Evolutionary conservation across 2,329 filamentous ascomycete species (phyloP), one percentile per base, ranked within the genome.

Genomic region (Aspergillus sp.): DNA sequence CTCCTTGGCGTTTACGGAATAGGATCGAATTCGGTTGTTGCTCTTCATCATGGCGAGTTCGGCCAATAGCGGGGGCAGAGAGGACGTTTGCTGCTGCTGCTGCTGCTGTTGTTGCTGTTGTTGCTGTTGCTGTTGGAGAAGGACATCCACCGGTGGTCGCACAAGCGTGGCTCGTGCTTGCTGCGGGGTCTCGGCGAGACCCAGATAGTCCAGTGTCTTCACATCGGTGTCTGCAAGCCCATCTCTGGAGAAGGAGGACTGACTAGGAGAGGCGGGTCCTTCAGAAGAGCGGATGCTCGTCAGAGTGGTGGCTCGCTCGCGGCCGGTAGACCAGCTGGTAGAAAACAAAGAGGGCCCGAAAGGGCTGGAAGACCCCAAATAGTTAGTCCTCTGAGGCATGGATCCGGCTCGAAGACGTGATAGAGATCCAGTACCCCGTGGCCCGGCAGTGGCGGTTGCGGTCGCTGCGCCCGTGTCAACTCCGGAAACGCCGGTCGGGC

Each of bases 1-100:
- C 74, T 98, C 94, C 77, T 96, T 97, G 57, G 96, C 96, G 76
- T 99, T 99, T 65, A 99, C 95, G 0, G 95, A 99, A 76, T 97
- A 98, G 1, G 95, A 99, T 51, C 95, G 88, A 82, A 98, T 96
- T 55, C 95, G 87, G 74, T 90, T 98, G 68, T 90, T 90, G 72
- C 86, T 90, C 64, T 88, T 89, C 65, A 91, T 85, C 72, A 91
- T 89, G 62, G 88, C 87, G 61, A 94, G 81, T 70, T 90, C 90
- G 49, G 89, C 88, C 36, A 94, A 82, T 65, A 92, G 90, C 2
- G 90, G 88, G 46, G 80, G 81, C 24, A 83, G 68, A 14, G 76
- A 74, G 59, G 82, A 76, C 22, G 62, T 22, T 57, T 82, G 78
- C 54, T 79, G 79, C 24, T 68, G 67, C 20, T 58, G 47, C 55